Conservation (phyloP, 2,329 filamentous ascomycete species). For the Fusarium neocosmosporiellum region DNA sequence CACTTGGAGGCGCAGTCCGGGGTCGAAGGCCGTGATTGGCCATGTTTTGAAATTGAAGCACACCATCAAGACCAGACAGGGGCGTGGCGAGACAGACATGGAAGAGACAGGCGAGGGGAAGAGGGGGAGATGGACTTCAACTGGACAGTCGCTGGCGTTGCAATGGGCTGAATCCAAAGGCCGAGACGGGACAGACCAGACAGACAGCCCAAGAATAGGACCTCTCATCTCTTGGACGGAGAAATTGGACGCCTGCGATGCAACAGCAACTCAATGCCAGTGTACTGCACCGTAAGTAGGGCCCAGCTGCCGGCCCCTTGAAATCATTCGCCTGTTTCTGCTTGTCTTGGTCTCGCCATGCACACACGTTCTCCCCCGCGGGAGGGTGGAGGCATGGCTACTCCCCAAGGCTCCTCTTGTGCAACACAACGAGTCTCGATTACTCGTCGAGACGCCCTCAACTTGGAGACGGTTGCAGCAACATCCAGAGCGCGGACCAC, state of each 20-base stretch:
- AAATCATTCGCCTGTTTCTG: constrained; percentile 18
- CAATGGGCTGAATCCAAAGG: constrained; percentile 12
- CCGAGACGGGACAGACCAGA: not conserved
- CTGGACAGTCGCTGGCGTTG: constrained; percentile 9
- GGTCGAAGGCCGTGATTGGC: not conserved
- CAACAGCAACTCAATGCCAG: constrained; percentile 18
- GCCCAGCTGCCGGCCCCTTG: constrained; percentile 4
- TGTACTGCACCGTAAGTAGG: not conserved
- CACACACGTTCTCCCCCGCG: constrained; percentile 18
- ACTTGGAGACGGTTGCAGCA: constrained; percentile 1
- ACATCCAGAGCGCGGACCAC: constrained; percentile 1
- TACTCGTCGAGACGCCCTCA: constrained; percentile 7
- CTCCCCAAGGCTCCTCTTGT: constrained; percentile 20
- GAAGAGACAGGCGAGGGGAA: not conserved
- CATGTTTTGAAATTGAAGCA: not conserved
- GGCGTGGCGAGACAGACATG: not conserved
- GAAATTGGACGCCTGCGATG: constrained; percentile 33
- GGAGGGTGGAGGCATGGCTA: not conserved
- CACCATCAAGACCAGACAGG: not conserved
- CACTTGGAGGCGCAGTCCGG: constrained; percentile 3
- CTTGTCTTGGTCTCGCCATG: constrained; percentile 30
- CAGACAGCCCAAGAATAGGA: constrained; percentile 3
- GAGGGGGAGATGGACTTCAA: not conserved
- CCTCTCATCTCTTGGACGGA: constrained; percentile 13
- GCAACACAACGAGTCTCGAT: constrained; percentile 29